Percentiles rank a stretch among this genome's conserved stretches.
phyloP scores from a whole-genome alignment of 305 asterid species.

The Lippia alba region DNA sequence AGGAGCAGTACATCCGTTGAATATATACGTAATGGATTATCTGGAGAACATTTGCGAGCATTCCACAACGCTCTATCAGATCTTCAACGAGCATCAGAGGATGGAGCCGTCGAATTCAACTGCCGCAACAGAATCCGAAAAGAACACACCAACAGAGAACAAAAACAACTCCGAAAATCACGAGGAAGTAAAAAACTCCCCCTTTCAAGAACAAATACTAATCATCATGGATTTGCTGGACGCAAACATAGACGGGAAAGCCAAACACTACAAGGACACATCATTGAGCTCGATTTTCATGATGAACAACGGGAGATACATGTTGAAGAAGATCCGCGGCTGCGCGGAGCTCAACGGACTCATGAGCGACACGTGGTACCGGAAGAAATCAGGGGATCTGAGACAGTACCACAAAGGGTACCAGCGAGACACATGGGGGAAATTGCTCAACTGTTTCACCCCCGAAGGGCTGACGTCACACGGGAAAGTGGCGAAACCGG shows the following conservation, averaged over 20 bases:
- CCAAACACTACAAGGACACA: constrained; percentile 73
- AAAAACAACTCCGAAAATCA: background rate
- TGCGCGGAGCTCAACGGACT: constrained; percentile 56
- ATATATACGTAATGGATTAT: constrained; percentile 78
- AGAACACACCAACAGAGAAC: constrained; percentile 29
- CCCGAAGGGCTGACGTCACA: constrained; percentile 72
- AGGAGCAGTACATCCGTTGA: constrained; percentile 91
- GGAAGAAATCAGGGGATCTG: constrained; percentile 82
- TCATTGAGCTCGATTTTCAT: constrained; percentile 79
- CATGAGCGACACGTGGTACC: constrained; percentile 73
- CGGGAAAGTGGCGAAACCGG: constrained; percentile 83
- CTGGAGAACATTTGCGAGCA: constrained; percentile 58
- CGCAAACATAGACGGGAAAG: constrained; percentile 69
- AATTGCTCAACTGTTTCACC: constrained; percentile 53
- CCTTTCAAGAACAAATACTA: constrained; percentile 60
- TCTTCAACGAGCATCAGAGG: constrained; percentile 75
- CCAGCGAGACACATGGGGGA: constrained; percentile 96
- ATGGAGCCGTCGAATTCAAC: constrained; percentile 60
- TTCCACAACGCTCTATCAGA: constrained; percentile 70
- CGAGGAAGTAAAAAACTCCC: constrained; percentile 32
- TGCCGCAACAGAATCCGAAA: constrained; percentile 48
- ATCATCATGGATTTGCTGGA: constrained; percentile 75
- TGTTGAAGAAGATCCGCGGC: constrained; percentile 73
- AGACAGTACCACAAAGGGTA: constrained; percentile 82
- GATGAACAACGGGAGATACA: constrained; percentile 98